Evolutionary conservation across 1,139 yeast genomes (phyloP).

Genomic region (Hyphopichia fennica): DNA sequence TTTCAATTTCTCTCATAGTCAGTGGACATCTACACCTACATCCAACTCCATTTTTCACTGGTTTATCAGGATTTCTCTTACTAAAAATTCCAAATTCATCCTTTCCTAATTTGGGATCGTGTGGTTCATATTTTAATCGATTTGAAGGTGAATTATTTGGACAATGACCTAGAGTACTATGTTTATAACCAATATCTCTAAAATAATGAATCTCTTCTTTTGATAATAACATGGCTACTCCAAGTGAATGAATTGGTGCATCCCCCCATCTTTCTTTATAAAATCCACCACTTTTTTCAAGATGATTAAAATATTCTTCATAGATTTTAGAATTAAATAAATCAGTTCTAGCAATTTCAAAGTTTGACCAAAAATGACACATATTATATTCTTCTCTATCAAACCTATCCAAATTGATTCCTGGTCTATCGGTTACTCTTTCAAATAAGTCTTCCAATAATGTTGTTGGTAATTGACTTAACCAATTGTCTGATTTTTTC

Average conservation of each 20-base stretch:
- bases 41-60: constrained; percentile 62
- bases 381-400: constrained; percentile 70
- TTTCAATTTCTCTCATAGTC: constrained; percentile 51
- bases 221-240: constrained; percentile 70
- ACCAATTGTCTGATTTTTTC: constrained; percentile 23
- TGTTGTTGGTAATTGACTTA: constrained; percentile 26
- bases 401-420: constrained; percentile 50
- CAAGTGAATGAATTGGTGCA: constrained; percentile 89
- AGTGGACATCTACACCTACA: constrained; percentile 84
- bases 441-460: constrained; percentile 25
- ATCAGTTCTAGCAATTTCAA: constrained; percentile 82
- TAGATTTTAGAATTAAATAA: constrained; percentile 66
- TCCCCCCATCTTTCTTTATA: constrained; percentile 94
- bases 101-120: constrained; percentile 14
- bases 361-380: constrained; percentile 94
- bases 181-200: constrained; percentile 86
- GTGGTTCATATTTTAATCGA: constrained; percentile 46
- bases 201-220: constrained; percentile 78
- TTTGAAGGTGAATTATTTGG: constrained; percentile 60
- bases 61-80: constrained; percentile 41
- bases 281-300: constrained; percentile 78
- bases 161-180: constrained; percentile 78
- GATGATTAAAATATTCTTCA: constrained; percentile 59
- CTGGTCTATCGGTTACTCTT: constrained; percentile 28
- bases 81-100: constrained; percentile 20